Conservation (phyloP, 768 basidiomycete genomes). For the Boletus edulis region DNA sequence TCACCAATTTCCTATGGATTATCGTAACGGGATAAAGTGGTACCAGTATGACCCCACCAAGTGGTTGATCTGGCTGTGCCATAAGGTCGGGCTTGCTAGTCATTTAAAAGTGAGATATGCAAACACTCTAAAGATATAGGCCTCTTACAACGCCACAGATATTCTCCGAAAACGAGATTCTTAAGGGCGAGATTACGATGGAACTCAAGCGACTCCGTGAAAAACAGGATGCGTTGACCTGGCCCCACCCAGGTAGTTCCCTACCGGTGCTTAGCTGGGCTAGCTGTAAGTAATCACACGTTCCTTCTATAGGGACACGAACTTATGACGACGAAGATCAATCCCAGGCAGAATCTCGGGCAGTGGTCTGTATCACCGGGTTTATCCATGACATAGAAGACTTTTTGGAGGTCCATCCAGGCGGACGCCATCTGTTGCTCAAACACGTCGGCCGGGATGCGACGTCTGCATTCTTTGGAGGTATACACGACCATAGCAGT, state of each 20-base stretch:
- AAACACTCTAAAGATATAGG: background rate
- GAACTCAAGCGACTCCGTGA: constrained; percentile 1
- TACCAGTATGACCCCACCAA: constrained; percentile 3
- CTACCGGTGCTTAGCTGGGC: background rate
- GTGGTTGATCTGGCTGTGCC: background rate
- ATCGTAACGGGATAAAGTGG: background rate
- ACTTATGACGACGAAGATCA: background rate
- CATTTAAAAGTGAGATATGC: background rate
- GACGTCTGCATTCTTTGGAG: constrained; percentile 6
- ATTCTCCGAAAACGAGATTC: constrained; percentile 2
- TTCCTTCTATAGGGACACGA: too few relatives aligned
- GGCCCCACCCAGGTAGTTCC: background rate
- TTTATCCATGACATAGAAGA: background rate
- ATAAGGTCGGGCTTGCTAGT: background rate
- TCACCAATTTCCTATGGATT: constrained; percentile 1
- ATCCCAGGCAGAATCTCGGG: background rate
- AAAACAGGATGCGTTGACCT: background rate
- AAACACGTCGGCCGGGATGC: constrained; percentile 2
- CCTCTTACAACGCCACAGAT: background rate
- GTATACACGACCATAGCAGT: background rate
- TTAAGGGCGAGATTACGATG: background rate
- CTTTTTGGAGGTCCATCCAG: background rate
- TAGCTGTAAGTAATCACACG: background rate
- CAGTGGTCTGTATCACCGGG: background rate
- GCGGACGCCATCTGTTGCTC: background rate